These are phyloP conservation scores for Colletotrichum navitas DNA, from an alignment of 2,329 filamentous ascomycete genomes.

Conservation along the genomic window DNA sequence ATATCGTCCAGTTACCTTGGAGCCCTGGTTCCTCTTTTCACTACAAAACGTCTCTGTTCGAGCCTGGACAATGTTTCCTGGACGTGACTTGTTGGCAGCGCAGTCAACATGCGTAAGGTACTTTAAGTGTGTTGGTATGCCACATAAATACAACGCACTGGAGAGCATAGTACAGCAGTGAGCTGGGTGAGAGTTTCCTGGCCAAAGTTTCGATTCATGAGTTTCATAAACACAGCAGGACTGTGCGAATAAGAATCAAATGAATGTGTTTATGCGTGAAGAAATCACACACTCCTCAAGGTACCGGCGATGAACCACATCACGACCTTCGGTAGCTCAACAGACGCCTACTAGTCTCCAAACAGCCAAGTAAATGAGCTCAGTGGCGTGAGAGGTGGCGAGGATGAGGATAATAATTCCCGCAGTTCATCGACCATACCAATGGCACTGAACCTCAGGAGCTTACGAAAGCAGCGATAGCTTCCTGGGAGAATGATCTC, in stretches of 20 bases:
- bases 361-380: neutral
- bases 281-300: too few relatives aligned
- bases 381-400: slow-evolving; percentile 49
- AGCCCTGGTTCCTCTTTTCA: neutral
- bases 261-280: neutral
- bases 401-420: slow-evolving; percentile 58
- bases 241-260: neutral
- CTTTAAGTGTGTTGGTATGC: neutral
- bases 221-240: too few relatives aligned
- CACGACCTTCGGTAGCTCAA: neutral
- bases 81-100: neutral
- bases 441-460: slow-evolving; percentile 65
- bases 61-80: neutral
- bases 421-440: slow-evolving; percentile 58
- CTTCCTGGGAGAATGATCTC: slow-evolving; percentile 65
- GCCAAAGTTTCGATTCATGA: neutral
- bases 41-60: neutral
- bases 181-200: neutral
- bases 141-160: neutral
- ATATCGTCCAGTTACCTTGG: too few relatives aligned
- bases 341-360: too few relatives aligned
- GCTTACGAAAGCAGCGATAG: slow-evolving; percentile 64
- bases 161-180: too few relatives aligned
- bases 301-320: neutral
- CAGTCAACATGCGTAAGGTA: neutral